A percentile compares a stretch with the other conserved stretches of the same genome.
Evolutionary conservation across 352 stramenopile genomes (phyloP).

Genomic region (Phytophthora fragariae): DNA sequence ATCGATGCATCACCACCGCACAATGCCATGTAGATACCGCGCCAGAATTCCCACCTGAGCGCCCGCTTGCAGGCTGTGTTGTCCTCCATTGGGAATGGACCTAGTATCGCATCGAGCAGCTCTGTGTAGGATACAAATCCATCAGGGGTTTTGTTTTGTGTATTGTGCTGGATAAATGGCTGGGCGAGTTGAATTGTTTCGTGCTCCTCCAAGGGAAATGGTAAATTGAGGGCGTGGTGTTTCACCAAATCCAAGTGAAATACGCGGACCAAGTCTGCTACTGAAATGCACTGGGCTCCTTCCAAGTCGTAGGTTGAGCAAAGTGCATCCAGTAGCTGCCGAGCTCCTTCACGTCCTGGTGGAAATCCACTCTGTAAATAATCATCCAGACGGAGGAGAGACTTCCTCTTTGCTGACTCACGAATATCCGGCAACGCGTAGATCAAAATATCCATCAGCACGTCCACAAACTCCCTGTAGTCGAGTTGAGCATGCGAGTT

Average conservation of each 20-base stretch:
- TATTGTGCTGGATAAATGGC: conserved; percentile 23
- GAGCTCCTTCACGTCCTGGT: conserved; percentile 14
- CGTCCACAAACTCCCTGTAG: conserved; percentile 56
- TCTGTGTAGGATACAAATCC: conserved; percentile 47
- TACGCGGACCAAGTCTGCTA: conserved; percentile 44
- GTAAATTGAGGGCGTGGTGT: conserved; percentile 40
- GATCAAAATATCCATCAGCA: conserved; percentile 65
- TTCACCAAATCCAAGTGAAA: conserved; percentile 49
- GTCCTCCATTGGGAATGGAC: conserved; percentile 5
- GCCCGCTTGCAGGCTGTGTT: conserved; percentile 8
- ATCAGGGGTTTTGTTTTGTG: background rate
- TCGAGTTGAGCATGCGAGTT: conserved; percentile 59
- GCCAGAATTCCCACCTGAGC: conserved; percentile 52
- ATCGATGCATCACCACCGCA: conserved; percentile 33
- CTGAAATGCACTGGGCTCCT: conserved; percentile 42
- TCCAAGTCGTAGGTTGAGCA: conserved; percentile 63
- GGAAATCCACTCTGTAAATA: conserved; percentile 59
- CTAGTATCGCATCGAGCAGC: conserved; percentile 51
- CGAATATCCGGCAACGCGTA: conserved; percentile 46
- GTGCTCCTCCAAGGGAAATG: conserved; percentile 46
- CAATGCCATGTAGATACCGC: conserved; percentile 39
- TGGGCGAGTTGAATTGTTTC: conserved; percentile 45
- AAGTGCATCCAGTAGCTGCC: conserved; percentile 42
- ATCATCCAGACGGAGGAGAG: conserved; percentile 37
- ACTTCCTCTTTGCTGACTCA: conserved; percentile 27